Base-by-base conservation (phyloP, 1,284 basidiomycete genomes). In the Neolentinus lepideus region DNA sequence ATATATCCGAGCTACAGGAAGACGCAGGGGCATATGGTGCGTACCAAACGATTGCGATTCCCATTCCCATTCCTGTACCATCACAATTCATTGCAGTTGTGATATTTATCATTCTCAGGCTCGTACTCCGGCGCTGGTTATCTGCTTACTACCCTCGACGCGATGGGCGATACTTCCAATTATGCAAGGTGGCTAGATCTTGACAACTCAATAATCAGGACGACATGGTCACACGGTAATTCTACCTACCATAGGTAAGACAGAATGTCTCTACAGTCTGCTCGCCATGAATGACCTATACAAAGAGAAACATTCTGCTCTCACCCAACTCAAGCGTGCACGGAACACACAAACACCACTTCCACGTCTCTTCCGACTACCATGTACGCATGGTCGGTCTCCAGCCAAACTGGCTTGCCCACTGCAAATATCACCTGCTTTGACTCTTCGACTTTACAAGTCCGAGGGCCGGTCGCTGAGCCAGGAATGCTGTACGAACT, bases 401-500 rank as follows among this genome's bases (percentile, higher is more conserved):
- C 65, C 24, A 59, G 74, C 2, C 77, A 83, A 63, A 59, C 63
- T 1, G 78, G 75, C 12, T 72, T 86, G 47, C 80, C 80, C 0
- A 65, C 71, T 9, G 81, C 84, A 0, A 81, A 78, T 59, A 70
- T 88, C 14, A 81, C 83, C 9, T 90, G 88, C 62, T 60, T 81
- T 16, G 78, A 81, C 64, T 65, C 74, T 9, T 68, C 71, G 14
- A 85, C 85, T 1, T 73, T 89, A 6, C 72, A 69, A 26, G 71
- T 89, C 36, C 75, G 76, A 12, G 84, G 85, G 0, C 68, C 71
- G n/a, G 79, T 76, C 3, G 67, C 64, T 21, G 62, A 68, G 14
- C 77, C 80, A 0, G 83, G 87, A 10, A 89, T 89, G 86, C 63
- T 77, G 1, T 90, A 85, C 64, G 87, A 89, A 61, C 67, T 90